Evolutionary conservation across 352 stramenopile genomes (phyloP).

Genomic region (Globisporangium spiculum): DNA sequence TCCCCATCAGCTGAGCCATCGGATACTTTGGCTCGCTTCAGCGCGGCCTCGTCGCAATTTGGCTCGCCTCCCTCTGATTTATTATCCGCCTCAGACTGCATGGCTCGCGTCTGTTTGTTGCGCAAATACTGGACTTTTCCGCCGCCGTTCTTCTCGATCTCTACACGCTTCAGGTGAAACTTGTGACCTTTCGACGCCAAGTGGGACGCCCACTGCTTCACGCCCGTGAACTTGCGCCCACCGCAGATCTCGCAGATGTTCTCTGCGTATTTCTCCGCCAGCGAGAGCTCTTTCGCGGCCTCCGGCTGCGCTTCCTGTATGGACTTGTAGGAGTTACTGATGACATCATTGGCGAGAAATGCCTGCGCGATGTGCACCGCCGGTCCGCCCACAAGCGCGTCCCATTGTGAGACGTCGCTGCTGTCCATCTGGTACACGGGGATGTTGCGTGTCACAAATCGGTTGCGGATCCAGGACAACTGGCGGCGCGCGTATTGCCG

Average conservation of each 20-base stretch:
- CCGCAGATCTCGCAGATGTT: slow-evolving; percentile 58
- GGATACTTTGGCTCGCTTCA: slow-evolving; percentile 7
- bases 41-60: background rate
- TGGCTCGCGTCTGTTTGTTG: background rate
- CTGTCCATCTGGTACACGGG: slow-evolving; percentile 85
- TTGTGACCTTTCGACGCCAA: slow-evolving; percentile 80
- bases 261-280: slow-evolving; percentile 64
- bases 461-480: slow-evolving; percentile 87
- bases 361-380: slow-evolving; percentile 58
- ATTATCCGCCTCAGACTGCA: background rate
- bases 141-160: slow-evolving; percentile 40
- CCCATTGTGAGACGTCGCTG: slow-evolving; percentile 66
- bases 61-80: background rate
- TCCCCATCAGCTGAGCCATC: background rate
- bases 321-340: slow-evolving; percentile 28
- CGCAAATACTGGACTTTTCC: background rate
- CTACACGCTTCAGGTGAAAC: slow-evolving; percentile 71
- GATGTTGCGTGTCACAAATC: slow-evolving; percentile 81
- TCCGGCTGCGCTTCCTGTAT: slow-evolving; percentile 54
- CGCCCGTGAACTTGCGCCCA: slow-evolving; percentile 62
- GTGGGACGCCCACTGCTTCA: slow-evolving; percentile 69
- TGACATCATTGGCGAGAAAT: slow-evolving; percentile 41
- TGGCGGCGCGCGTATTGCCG: slow-evolving; percentile 85
- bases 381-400: slow-evolving; percentile 45
- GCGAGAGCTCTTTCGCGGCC: slow-evolving; percentile 26